Conservation (phyloP, 352 stramenopile genomes). For the Phytopythium sindhum region DNA sequence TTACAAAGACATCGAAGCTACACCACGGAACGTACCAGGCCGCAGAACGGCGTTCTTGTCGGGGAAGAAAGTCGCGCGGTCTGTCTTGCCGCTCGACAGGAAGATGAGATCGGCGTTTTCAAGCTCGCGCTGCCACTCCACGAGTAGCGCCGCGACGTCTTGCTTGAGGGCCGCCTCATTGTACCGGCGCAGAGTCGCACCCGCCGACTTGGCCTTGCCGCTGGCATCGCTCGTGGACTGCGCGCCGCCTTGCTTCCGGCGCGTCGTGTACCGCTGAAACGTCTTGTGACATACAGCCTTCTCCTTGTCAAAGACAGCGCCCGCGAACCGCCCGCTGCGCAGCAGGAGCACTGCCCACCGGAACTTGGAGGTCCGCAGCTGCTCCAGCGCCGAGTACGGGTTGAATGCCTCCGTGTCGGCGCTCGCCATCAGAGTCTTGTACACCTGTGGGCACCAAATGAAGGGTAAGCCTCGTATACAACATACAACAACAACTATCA, state of each 20-base stretch:
- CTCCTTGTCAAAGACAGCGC: slow-evolving; percentile 85
- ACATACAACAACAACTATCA: no score
- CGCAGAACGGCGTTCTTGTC: slow-evolving; percentile 66
- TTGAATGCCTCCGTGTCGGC: slow-evolving; percentile 54
- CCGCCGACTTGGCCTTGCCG: slow-evolving; percentile 90
- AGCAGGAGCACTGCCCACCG: slow-evolving; percentile 88
- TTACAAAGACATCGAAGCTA: neutral
- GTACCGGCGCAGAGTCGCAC: slow-evolving; percentile 89
- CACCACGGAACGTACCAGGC: slow-evolving; percentile 13
- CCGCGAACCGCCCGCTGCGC: slow-evolving; percentile 90
- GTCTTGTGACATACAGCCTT: slow-evolving; percentile 91
- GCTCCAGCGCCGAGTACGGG: slow-evolving; percentile 45
- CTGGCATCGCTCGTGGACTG: slow-evolving; percentile 86
- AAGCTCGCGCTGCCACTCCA: slow-evolving; percentile 74
- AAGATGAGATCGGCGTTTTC: slow-evolving; percentile 63
- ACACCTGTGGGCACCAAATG: no score
- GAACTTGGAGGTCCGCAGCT: slow-evolving; percentile 52
- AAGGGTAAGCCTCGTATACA: no score
- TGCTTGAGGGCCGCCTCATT: slow-evolving; percentile 90
- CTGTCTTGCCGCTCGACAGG: slow-evolving; percentile 63
- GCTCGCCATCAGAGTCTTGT: slow-evolving; percentile 62
- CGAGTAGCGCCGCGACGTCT: slow-evolving; percentile 81
- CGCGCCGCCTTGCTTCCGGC: slow-evolving; percentile 91
- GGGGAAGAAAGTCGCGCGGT: slow-evolving; percentile 75
- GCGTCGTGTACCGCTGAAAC: slow-evolving; percentile 91